Base-by-base conservation (phyloP, 305 asterid species). In the Fraxinus sp. region DNA sequence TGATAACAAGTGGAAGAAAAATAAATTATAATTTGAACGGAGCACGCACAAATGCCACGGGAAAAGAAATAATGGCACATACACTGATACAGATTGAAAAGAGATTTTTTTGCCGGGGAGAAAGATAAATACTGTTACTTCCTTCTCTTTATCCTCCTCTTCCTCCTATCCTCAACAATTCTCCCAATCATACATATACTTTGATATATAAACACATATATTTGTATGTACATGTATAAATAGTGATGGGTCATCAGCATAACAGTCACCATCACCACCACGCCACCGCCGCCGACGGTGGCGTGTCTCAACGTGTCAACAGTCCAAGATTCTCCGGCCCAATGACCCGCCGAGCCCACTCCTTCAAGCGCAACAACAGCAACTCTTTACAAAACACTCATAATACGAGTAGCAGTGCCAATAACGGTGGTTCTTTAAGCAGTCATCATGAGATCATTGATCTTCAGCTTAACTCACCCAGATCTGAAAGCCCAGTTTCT, bases 251-350 rank as follows among this genome's bases (percentile, higher is more conserved):
- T 68, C 93, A 91, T 87, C 97, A 93, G 84, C 91, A 87, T 84
- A 89, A 90, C 85, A 88, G 90, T 85, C 93, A 91, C 83, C 91
- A 88, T 83, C 88, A 84, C 83, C 88, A 86, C 82, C 89, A 87
- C 86, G 76, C 84, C 87, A 62, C 90, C 87, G 83, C 93, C 89
- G 75, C 90, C 68, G 90, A 79, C 73, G 94, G 90, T 84, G 92
- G 92, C 73, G 83, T 93, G 81, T 91, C 97, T 0, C 97, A 90
- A 91, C 92, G 96, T 24, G 95, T 94, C 88, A 93, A 84, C 91
- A 96, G 97, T 86, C 99, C 99, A 0, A 84, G 98, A 83, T 92
- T 94, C 89, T 92, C 99, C 52, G 99, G 97, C 68, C 92, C 97
- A 62, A 92, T 95, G 94, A 95, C 96, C 64, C 97, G 98, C 80